Conservation (phyloP, 2,329 filamentous ascomycete genomes). For the Penicillium freii region DNA sequence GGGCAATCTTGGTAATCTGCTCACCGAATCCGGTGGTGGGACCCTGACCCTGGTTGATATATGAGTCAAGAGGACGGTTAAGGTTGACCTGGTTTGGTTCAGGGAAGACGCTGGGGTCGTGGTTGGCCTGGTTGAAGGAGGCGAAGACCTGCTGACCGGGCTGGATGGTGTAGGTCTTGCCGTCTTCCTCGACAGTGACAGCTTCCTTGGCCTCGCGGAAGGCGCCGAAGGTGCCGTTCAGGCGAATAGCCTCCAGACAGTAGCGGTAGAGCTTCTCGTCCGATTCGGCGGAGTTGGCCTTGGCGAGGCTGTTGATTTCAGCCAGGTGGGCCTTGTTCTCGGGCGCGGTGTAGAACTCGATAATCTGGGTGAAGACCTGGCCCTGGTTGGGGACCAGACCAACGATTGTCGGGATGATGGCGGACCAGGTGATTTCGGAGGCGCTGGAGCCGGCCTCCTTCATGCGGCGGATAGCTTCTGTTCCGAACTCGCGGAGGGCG, state of each 20-base stretch:
- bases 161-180: conserved; percentile 50
- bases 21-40: conserved; percentile 63
- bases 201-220: conserved; percentile 55
- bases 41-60: conserved; percentile 64
- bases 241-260: conserved; percentile 67
- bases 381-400: conserved; percentile 70
- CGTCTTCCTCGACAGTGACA: conserved; percentile 54
- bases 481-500: conserved; percentile 62
- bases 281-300: conserved; percentile 54
- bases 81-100: conserved; percentile 61
- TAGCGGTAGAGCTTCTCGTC: conserved; percentile 67
- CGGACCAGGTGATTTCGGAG: conserved; percentile 68
- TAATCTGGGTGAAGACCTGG: conserved; percentile 67
- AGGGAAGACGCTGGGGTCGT: conserved; percentile 60
- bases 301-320: conserved; percentile 61
- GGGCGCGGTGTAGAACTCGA: conserved; percentile 69
- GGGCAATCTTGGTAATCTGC: conserved; percentile 59
- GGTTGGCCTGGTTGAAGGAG: conserved; percentile 57
- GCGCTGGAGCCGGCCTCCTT: conserved; percentile 61
- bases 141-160: conserved; percentile 62
- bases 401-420: conserved; percentile 66
- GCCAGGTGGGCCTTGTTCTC: conserved; percentile 56
- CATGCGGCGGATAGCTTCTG: conserved; percentile 63
- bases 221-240: conserved; percentile 62
- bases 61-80: conserved; percentile 60